Base-by-base conservation (phyloP, 257 asterid species). In the Prunella vulgaris region DNA sequence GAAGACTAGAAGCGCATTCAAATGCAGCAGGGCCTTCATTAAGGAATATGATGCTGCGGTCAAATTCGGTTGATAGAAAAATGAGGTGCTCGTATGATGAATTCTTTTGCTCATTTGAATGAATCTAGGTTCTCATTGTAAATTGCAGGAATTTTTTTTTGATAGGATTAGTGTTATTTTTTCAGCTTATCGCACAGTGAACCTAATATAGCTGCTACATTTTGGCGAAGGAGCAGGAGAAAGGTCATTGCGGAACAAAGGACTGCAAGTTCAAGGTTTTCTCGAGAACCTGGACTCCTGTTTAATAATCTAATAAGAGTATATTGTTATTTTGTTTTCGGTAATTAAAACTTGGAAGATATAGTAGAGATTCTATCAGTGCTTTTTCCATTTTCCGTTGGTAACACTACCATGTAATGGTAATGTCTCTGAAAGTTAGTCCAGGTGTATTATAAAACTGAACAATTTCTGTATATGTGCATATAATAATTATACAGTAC, bases 221-320 rank as follows among this genome's bases (percentile, higher is more conserved):
- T 92, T 84, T 94, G 99, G 97, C 85, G 95, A 70, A 87, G 95
- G 88, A 87, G 99, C 87, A 80, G 95, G 81, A 90, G 95, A 77
- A 88, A 90, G 81, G 92, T 73, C 65, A 85, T 87, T 83, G 85
- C 93, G 56, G 97, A 91, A 81, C 91, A 84, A 77, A 82, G 96
- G 85, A 94, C 99, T 76, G 96, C 97, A 35, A 87, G 97, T 78
- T 91, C 99, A 80, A 94, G 99, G 99, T 94, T 73, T 69, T 69
- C 52, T 76, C 68, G 56, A 68, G 71, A 63, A 62, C 78, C 74
- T 44, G 21, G 49, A 54, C 21, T 70, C 66, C 28, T 77, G 63
- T 77, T 79, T 74, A 37, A 40, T 60, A 35, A 53, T 40, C 54
- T 77, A 46, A 65, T 60, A 9, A 52, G 33, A 3, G 62, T 63